Evolutionary conservation across 192 early-diverging fungal genomes (phyloP).

Genomic region (Backusella westeae): DNA sequence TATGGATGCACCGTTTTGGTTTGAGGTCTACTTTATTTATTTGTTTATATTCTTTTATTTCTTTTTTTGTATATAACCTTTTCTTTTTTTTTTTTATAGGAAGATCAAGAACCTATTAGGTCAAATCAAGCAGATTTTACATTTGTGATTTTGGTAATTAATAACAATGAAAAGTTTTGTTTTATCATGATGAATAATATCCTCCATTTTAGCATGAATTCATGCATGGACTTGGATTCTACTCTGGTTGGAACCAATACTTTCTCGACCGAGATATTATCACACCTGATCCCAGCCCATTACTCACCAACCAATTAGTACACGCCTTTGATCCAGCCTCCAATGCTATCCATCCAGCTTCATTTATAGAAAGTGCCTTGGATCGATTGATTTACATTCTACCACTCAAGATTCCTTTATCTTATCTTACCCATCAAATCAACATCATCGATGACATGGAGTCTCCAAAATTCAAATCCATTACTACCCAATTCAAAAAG

Average conservation of each 20-base stretch:
- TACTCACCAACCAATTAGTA: background rate
- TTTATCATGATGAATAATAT: background rate
- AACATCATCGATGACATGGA: background rate
- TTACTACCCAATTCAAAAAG: background rate
- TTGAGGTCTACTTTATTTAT: constrained; percentile 16
- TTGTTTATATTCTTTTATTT: background rate
- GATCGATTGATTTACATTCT: constrained; percentile 29
- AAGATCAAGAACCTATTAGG: constrained; percentile 20
- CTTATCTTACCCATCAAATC: background rate
- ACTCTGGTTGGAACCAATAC: constrained; percentile 29
- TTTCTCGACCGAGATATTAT: constrained; percentile 9
- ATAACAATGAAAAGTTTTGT: background rate
- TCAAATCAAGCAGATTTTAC: constrained; percentile 37
- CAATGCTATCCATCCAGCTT: background rate
- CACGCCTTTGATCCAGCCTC: background rate
- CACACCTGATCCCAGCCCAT: constrained; percentile 23
- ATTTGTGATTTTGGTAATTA: constrained; percentile 35
- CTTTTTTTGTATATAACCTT: background rate
- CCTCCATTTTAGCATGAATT: constrained; percentile 33
- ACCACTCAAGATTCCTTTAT: background rate
- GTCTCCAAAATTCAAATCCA: background rate
- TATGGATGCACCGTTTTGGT: constrained; percentile 38
- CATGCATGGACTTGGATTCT: constrained; percentile 44
- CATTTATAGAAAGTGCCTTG: constrained; percentile 23
- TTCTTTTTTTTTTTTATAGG: background rate